Evolutionary conservation across 164 flowering plant genomes (phyloP), one percentile per base, ranked within the genome.

Genomic region (Aristolochia californica): DNA sequence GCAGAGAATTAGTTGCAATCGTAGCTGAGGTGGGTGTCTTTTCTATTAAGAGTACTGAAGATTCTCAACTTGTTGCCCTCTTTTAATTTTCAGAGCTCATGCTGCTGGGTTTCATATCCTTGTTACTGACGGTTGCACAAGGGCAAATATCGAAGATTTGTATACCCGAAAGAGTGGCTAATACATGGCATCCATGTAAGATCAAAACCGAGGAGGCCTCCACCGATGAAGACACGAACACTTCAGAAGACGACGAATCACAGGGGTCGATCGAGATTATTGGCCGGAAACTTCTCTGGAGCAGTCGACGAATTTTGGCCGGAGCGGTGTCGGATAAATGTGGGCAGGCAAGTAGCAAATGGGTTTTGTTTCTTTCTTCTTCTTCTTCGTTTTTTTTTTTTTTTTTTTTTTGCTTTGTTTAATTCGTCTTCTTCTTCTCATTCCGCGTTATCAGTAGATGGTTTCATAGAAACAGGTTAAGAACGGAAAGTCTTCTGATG

Each of bases 51-150:
- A n/a, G n/a, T n/a, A n/a, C n/a, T n/a, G n/a, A n/a, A n/a, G n/a
- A n/a, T n/a, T n/a, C n/a, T n/a, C n/a, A n/a, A n/a, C n/a, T n/a
- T n/a, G n/a, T n/a, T n/a, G n/a, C n/a, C n/a, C n/a, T n/a, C n/a
- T n/a, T n/a, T n/a, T n/a, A n/a, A 45, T 34, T 47, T 43, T 14
- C 62, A 80, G 83, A 81, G 76, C 73, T 78, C 16, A 72, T 72
- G 79, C 54, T 76, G 27, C 14, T 76, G 72, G 79, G 79, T 17
- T 76, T 76, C 57, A 72, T 76, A 70, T 81, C 85, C 9, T 58
- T 81, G 66, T 75, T 81, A 2, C 76, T 81, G 17, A 75, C 81
- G 7, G 71, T 81, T 0, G 57, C 65, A 21, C 78, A 74, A 70
- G 56, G 59, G 14, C 27, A 25, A 2, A 67, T 78, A 43, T 28